phyloP scores from a whole-genome alignment of 179 eudicot genomes.

The Beta corolliflora region DNA sequence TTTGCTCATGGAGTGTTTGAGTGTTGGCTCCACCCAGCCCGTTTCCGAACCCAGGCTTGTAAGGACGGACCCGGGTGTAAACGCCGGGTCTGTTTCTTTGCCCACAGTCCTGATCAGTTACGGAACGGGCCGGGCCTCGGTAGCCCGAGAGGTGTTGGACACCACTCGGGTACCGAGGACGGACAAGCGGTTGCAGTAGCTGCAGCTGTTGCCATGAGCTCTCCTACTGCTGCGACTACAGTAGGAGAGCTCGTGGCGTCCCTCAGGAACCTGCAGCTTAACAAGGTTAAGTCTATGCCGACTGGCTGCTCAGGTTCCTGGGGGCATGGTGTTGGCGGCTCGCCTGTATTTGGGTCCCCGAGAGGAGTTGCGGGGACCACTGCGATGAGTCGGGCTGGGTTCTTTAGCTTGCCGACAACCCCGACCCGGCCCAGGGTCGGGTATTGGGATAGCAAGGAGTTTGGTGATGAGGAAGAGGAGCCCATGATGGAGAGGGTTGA shows the following conservation, averaged over 20 bases:
- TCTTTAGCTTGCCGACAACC: slow-evolving; percentile 57
- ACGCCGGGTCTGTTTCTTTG: slow-evolving; percentile 74
- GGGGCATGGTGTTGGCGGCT: slow-evolving; percentile 14
- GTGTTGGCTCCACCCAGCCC: slow-evolving; percentile 74
- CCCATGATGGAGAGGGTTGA: slow-evolving; percentile 67
- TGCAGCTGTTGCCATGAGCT: neutral
- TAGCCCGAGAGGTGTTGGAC: slow-evolving; percentile 15
- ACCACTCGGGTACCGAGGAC: slow-evolving; percentile 33
- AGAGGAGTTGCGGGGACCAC: slow-evolving; percentile 14
- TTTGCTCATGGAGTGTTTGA: slow-evolving; percentile 74
- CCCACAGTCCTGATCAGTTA: slow-evolving; percentile 65
- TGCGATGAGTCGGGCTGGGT: slow-evolving; percentile 36
- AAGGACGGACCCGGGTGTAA: slow-evolving; percentile 61
- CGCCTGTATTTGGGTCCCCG: slow-evolving; percentile 39
- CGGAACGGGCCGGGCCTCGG: slow-evolving; percentile 46
- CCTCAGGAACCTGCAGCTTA: slow-evolving; percentile 66
- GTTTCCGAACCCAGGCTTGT: slow-evolving; percentile 77
- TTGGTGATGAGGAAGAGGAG: slow-evolving; percentile 35
- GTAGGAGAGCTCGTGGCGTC: slow-evolving; percentile 52
- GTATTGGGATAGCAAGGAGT: slow-evolving; percentile 38
- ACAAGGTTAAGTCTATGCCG: slow-evolving; percentile 56
- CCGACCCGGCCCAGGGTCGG: slow-evolving; percentile 51
- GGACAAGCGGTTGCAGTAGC: neutral
- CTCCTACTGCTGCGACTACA: neutral
- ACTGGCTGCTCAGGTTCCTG: slow-evolving; percentile 2